Percentiles rank a stretch among this genome's conserved stretches.
Evolutionary conservation across 1,139 yeast genomes (phyloP).

Genomic region (Hansenula lynferdii): DNA sequence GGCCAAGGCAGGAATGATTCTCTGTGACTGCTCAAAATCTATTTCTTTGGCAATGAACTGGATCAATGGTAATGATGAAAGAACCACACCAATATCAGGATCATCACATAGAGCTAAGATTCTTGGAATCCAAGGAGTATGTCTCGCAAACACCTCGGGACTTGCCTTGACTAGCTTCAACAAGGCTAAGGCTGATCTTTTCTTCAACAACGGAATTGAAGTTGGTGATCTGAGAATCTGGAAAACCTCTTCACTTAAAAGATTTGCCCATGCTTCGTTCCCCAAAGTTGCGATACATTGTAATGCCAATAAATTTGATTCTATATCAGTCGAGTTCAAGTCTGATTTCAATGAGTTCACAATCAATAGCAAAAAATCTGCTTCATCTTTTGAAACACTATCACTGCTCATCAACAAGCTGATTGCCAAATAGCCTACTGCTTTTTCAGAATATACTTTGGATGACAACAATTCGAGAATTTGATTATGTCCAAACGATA

Average conservation of each 20-base stretch:
- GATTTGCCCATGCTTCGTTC: slow-evolving; percentile 42
- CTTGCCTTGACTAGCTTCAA: slow-evolving; percentile 41
- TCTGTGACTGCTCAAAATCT: slow-evolving; percentile 46
- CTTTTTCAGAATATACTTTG: slow-evolving; percentile 65
- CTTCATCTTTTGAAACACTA: slow-evolving; percentile 31
- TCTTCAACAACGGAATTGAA: slow-evolving; percentile 48
- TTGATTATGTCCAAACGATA: slow-evolving; percentile 67
- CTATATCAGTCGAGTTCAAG: slow-evolving; percentile 47
- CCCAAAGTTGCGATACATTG: slow-evolving; percentile 64
- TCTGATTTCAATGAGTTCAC: slow-evolving; percentile 52
- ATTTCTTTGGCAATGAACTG: slow-evolving; percentile 50
- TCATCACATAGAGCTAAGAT: slow-evolving; percentile 51
- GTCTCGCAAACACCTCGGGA: slow-evolving; percentile 37
- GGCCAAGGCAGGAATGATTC: slow-evolving; percentile 56
- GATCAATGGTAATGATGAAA: slow-evolving; percentile 64
- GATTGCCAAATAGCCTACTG: slow-evolving; percentile 75
- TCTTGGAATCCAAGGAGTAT: slow-evolving; percentile 72
- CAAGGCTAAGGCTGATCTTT: slow-evolving; percentile 70
- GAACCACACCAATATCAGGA: slow-evolving; percentile 61
- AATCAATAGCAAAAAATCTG: slow-evolving; percentile 28
- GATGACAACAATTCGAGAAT: slow-evolving; percentile 56
- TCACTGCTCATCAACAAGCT: slow-evolving; percentile 49
- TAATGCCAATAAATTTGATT: slow-evolving; percentile 66
- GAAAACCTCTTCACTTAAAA: slow-evolving; percentile 60
- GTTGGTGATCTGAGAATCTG: slow-evolving; percentile 74